phyloP scores from a whole-genome alignment of 805 yeast genomes.

The Lachancea dasiensis region DNA sequence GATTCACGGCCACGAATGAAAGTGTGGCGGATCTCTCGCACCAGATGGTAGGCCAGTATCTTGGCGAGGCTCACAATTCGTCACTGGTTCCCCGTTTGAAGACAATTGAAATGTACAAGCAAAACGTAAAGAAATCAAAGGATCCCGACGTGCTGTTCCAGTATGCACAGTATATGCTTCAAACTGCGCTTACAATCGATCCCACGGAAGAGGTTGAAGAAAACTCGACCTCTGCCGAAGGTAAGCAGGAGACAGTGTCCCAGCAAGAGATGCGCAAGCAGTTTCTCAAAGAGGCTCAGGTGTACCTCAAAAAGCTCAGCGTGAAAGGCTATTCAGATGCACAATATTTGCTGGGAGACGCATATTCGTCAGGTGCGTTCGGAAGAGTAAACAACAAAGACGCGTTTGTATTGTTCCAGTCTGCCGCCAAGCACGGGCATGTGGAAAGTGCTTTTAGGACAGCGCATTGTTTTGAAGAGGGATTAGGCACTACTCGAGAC shows the following conservation, averaged over 20 bases:
- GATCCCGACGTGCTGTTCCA: conserved; percentile 86
- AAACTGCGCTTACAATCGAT: conserved; percentile 67
- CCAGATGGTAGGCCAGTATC: conserved; percentile 43
- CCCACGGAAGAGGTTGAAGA: not conserved
- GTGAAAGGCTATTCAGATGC: conserved; percentile 85
- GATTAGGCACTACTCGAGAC: conserved; percentile 86
- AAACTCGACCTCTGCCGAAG: conserved; percentile 8
- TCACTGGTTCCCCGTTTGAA: conserved; percentile 67
- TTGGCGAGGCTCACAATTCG: conserved; percentile 43
- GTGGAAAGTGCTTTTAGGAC: conserved; percentile 88
- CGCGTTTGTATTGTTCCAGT: conserved; percentile 69
- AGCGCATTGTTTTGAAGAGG: conserved; percentile 87
- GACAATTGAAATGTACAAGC: conserved; percentile 80
- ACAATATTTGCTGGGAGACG: conserved; percentile 88
- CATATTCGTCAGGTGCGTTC: conserved; percentile 75
- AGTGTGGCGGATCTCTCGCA: conserved; percentile 47
- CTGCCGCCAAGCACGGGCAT: conserved; percentile 93
- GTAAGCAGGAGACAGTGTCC: conserved; percentile 1
- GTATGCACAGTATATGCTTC: conserved; percentile 85
- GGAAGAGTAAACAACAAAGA: conserved; percentile 75
- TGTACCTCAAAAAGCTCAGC: conserved; percentile 61
- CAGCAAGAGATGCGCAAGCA: conserved; percentile 40
- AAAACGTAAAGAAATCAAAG: conserved; percentile 75
- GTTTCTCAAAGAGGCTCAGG: conserved; percentile 70
- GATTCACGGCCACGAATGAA: conserved; percentile 36